These are phyloP conservation scores for Magnolia kwangsiensis DNA, from an alignment of 164 flowering plant species.

Conservation along the genomic window DNA sequence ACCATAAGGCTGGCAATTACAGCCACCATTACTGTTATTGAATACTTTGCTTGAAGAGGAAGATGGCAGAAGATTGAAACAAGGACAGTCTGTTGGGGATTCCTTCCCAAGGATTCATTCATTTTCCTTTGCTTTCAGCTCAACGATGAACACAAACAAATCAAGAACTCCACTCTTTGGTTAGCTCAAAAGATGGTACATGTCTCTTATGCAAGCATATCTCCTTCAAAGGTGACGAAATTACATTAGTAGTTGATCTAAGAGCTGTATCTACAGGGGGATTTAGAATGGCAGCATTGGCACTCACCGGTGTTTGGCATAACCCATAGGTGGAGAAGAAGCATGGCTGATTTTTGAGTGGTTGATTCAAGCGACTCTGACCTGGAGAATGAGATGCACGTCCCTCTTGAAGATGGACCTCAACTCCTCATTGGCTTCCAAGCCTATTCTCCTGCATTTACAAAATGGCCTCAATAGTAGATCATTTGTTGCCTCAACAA, in stretches of 20 bases:
- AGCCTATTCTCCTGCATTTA: constrained; percentile 33
- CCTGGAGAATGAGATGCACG: constrained; percentile 86
- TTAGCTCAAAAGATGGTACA: background rate
- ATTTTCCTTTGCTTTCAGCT: too few relatives aligned
- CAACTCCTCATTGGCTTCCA: constrained; percentile 91
- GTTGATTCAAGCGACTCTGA: constrained; percentile 37
- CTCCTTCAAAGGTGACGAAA: too few relatives aligned
- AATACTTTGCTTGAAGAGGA: too few relatives aligned
- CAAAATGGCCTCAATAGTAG: background rate
- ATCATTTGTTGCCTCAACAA: background rate
- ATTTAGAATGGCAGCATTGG: background rate
- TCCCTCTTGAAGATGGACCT: constrained; percentile 76
- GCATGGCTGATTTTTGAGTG: background rate
- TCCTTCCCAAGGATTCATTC: too few relatives aligned
- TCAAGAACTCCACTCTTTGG: too few relatives aligned
- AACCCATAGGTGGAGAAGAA: background rate
- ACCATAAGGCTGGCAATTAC: too few relatives aligned
- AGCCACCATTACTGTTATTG: too few relatives aligned
- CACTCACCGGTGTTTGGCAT: background rate
- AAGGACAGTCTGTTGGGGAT: too few relatives aligned
- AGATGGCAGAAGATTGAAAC: too few relatives aligned
- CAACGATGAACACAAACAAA: too few relatives aligned
- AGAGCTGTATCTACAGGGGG: background rate
- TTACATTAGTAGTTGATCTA: background rate
- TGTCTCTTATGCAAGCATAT: background rate